A percentile compares a stretch with the other conserved stretches of the same genome.
phyloP scores from a whole-genome alignment of 2,329 filamentous ascomycete genomes.

The Pseudovirgaria hyperparasitica region DNA sequence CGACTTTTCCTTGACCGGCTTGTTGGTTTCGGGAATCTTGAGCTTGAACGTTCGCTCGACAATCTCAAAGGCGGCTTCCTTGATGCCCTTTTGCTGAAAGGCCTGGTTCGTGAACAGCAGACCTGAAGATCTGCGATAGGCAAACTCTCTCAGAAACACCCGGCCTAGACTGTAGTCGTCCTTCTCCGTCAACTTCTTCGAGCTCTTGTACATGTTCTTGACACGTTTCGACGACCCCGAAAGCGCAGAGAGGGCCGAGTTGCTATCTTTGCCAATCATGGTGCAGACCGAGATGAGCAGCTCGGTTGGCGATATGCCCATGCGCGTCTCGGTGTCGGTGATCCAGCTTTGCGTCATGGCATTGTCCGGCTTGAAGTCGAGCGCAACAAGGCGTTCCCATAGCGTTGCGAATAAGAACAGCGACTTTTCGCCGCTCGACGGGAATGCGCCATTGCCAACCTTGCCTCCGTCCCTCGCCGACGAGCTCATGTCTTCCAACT shows the following conservation, averaged over 20 bases:
- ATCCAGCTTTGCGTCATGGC: too few species aligned
- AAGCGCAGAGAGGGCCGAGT: too few species aligned
- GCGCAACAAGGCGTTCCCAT: constrained; percentile 3
- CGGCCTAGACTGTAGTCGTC: constrained; percentile 3
- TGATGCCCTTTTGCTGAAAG: too few species aligned
- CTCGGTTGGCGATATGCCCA: constrained; percentile 5
- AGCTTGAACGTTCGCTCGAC: constrained; percentile 4
- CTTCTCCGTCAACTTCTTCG: constrained; percentile 2
- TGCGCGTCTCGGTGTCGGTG: constrained; percentile 1
- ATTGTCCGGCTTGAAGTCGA: too few species aligned
- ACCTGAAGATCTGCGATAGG: constrained; percentile 4
- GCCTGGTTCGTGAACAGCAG: constrained; percentile 2
- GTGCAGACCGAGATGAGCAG: constrained; percentile 4
- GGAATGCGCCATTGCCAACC: too few species aligned
- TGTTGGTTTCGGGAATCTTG: constrained; percentile 2
- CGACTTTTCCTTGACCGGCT: constrained; percentile 1
- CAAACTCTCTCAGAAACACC: constrained; percentile 3
- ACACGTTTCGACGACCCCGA: neutral
- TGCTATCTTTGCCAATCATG: constrained; percentile 4
- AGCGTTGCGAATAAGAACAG: constrained; percentile 4
- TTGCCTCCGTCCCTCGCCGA: too few species aligned
- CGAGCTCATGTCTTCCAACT: constrained; percentile 2
- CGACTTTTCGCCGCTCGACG: constrained; percentile 1
- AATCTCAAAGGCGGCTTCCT: too few species aligned
- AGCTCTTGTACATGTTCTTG: constrained; percentile 1